These are phyloP conservation scores for Rutstroemia sp. DNA, from an alignment of 2,329 filamentous ascomycete species.

Conservation along the genomic window DNA sequence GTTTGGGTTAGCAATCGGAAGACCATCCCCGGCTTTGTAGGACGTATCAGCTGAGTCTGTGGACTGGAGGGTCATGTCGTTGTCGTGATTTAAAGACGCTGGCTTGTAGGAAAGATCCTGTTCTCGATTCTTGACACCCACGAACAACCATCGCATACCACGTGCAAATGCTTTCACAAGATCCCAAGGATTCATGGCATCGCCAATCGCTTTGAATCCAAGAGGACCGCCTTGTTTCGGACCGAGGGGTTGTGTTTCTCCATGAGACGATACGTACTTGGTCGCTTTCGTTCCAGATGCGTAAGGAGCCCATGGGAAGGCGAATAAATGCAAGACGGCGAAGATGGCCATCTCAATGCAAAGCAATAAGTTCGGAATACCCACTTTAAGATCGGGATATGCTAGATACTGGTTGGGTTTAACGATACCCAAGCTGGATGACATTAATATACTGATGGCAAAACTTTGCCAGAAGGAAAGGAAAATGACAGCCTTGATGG, in stretches of 20 bases:
- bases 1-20: slow-evolving; percentile 28
- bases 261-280: background rate
- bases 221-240: slow-evolving; percentile 57
- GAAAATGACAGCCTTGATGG: slow-evolving; percentile 89
- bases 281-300: background rate
- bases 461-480: slow-evolving; percentile 80
- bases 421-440: slow-evolving; percentile 38
- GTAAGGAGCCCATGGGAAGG: slow-evolving; percentile 74
- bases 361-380: slow-evolving; percentile 69
- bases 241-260: slow-evolving; percentile 31
- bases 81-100: slow-evolving; percentile 11
- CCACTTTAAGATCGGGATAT: slow-evolving; percentile 71
- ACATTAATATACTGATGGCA: slow-evolving; percentile 52
- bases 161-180: slow-evolving; percentile 72
- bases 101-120: slow-evolving; percentile 43
- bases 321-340: slow-evolving; percentile 69
- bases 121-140: slow-evolving; percentile 57
- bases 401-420: slow-evolving; percentile 41
- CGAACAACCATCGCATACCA: slow-evolving; percentile 68
- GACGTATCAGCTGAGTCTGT: slow-evolving; percentile 9
- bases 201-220: slow-evolving; percentile 57
- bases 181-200: slow-evolving; percentile 77
- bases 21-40: slow-evolving; percentile 15
- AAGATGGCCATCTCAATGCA: slow-evolving; percentile 84
- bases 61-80: slow-evolving; percentile 19